Base-by-base conservation (phyloP, 331 rosid species). In the Pyrus hybrid region DNA sequence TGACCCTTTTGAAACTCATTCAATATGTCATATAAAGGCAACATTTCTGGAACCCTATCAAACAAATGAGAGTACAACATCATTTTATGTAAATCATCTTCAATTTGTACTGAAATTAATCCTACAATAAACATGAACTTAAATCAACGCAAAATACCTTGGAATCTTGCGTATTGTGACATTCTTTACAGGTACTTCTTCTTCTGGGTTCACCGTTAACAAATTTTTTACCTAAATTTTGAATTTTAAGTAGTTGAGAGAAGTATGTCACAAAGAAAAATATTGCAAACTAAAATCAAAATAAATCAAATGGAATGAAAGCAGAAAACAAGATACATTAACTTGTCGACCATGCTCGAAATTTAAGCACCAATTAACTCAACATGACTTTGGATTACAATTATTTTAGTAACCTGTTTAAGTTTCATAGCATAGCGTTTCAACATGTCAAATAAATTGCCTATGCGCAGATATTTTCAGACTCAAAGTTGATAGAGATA, bases 1-100 rank as follows among this genome's bases (percentile, higher is more conserved):
- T 90, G 96, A 33, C 99, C 99, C 81, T 92, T 95, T 70, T 95
- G 99, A 80, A 92, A 95, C 87, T 92, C 97, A 67, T 95, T 90
- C 89, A 95, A 78, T 73, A 95, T 95, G 83, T 95, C 96, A 81
- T 95, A 95, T 47, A 95, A 77, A 5, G 99, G 97, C 87, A 95
- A 62, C 17, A 72, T 87, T 76, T 91, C 97, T 25, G 84, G 84
- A 80, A 95, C 93, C 82, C 97, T 95, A 76, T 79, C 26, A 37
- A 80, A 76, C 25, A 56, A 54, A 61, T 63, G 62, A 35, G 30
- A 26, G 75, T 47, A n/a, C 17, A 33, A 65, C 62, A 75, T 72
- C 32, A 75, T 20, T 30, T 29, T 26, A 13, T 81, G 41, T 35
- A 61, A 18, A 32, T 14, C 22, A 56, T 71, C 68, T 4, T 73